These are phyloP conservation scores for Yarrowia sp. DNA, from an alignment of 805 yeast species.

Conservation along the genomic window DNA sequence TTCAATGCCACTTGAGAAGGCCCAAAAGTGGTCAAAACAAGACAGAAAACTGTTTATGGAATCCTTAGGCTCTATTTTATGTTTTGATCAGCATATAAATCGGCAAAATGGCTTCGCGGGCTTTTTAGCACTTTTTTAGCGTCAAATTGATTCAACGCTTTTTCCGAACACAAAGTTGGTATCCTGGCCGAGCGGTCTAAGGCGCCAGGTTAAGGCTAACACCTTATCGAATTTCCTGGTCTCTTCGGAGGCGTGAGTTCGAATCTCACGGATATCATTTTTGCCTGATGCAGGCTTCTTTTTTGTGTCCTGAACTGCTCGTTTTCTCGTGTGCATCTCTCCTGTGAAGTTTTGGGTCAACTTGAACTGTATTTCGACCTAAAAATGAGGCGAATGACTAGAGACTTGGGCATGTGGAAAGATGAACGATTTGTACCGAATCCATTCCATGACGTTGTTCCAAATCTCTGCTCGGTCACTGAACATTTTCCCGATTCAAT, in stretches of 20 bases:
- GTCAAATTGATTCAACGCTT: neutral
- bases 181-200: slow-evolving; percentile 40
- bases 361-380: no score
- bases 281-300: neutral
- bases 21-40: no score
- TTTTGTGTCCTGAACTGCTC: neutral
- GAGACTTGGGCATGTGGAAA: no score
- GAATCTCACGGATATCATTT: slow-evolving; percentile 37
- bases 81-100: neutral
- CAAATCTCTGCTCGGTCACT: no score
- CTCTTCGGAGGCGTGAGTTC: slow-evolving; percentile 40
- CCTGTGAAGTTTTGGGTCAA: no score
- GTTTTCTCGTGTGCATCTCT: neutral
- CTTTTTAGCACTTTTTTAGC: neutral
- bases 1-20: no score
- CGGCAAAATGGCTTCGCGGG: neutral
- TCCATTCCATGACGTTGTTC: no score
- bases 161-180: neutral
- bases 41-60: neutral
- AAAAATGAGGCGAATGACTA: no score
- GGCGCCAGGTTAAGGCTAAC: slow-evolving; percentile 40
- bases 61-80: neutral
- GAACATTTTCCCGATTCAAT: no score
- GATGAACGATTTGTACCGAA: no score
- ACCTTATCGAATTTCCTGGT: slow-evolving; percentile 38